These are phyloP conservation scores for Acacia melanoxylon DNA, from an alignment of 306 rosid species.

Conservation along the genomic window DNA sequence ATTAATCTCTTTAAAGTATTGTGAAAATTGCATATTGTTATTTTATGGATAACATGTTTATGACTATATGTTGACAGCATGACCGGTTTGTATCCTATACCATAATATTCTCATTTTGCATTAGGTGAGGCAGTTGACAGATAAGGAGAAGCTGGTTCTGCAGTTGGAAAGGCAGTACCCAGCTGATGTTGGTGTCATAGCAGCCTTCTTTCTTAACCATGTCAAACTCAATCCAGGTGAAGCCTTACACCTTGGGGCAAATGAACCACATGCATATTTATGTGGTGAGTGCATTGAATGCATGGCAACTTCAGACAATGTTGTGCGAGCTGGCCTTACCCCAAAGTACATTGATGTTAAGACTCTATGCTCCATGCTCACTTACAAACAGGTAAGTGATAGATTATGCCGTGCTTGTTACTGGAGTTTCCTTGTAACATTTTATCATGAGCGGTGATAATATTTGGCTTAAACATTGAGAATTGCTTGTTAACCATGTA, in stretches of 20 bases:
- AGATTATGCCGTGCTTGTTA: slow-evolving; percentile 1
- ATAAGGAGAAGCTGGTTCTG: slow-evolving; percentile 75
- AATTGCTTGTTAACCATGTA: not conserved
- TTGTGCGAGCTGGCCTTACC: slow-evolving; percentile 94
- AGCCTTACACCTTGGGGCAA: slow-evolving; percentile 81
- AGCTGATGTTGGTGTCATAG: slow-evolving; percentile 77
- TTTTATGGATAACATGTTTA: not conserved
- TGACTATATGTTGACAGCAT: not conserved
- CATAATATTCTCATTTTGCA: slow-evolving; percentile 11
- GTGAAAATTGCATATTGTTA: not conserved
- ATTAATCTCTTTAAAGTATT: slow-evolving; percentile 9
- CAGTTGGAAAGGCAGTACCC: slow-evolving; percentile 83
- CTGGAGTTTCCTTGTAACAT: not conserved
- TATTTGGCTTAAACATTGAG: not conserved
- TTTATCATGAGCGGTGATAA: not conserved
- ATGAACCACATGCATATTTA: slow-evolving; percentile 91
- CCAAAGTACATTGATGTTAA: slow-evolving; percentile 83
- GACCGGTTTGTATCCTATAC: not conserved
- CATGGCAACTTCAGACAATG: slow-evolving; percentile 99
- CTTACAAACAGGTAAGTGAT: slow-evolving; percentile 75
- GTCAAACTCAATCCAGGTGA: slow-evolving; percentile 90
- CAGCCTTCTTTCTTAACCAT: slow-evolving; percentile 87
- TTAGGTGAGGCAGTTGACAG: slow-evolving; percentile 80
- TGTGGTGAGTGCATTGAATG: slow-evolving; percentile 85
- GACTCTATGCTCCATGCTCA: slow-evolving; percentile 95